A percentile compares a stretch with the other conserved stretches of the same genome.
Conservation (phyloP, 108 stramenopile species). For the Conticribra weissflogii region DNA sequence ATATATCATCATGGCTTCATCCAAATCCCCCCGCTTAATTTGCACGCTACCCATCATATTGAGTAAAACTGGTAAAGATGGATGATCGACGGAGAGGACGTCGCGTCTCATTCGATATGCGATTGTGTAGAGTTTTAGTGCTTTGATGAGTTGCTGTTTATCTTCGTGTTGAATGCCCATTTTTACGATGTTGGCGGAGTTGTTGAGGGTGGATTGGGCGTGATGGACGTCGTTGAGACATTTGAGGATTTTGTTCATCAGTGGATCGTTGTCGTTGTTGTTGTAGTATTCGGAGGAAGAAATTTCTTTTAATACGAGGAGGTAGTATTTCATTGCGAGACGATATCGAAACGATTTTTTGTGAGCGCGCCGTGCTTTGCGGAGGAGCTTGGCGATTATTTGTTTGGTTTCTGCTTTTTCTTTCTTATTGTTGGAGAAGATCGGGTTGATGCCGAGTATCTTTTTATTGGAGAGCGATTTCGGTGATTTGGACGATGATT, state of each 20-base stretch:
- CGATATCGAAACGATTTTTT: slow-evolving; percentile 69
- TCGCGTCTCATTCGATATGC: slow-evolving; percentile 87
- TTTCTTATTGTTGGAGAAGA: slow-evolving; percentile 6
- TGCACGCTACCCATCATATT: slow-evolving; percentile 87
- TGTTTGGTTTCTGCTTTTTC: slow-evolving; percentile 16
- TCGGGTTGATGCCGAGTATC: not conserved
- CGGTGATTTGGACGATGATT: too few relatives aligned
- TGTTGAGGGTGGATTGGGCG: slow-evolving; percentile 60
- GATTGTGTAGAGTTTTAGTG: slow-evolving; percentile 86
- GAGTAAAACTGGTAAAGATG: slow-evolving; percentile 70
- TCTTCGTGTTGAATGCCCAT: slow-evolving; percentile 86
- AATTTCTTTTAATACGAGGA: slow-evolving; percentile 62
- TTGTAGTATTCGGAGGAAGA: not conserved
- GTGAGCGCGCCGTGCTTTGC: slow-evolving; percentile 63
- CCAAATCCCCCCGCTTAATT: slow-evolving; percentile 72
- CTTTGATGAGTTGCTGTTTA: slow-evolving; percentile 54
- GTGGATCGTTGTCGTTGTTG: slow-evolving; percentile 54
- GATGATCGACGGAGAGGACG: slow-evolving; percentile 67
- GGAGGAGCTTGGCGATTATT: slow-evolving; percentile 41
- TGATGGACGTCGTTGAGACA: slow-evolving; percentile 75
- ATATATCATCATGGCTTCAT: slow-evolving; percentile 84
- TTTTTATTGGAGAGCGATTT: too few relatives aligned
- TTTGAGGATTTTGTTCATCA: slow-evolving; percentile 51
- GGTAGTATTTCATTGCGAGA: slow-evolving; percentile 75
- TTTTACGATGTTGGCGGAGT: slow-evolving; percentile 80